Evolutionary conservation across 2,329 filamentous ascomycete species (phyloP).

Genomic region (Gremmenia infestans): DNA sequence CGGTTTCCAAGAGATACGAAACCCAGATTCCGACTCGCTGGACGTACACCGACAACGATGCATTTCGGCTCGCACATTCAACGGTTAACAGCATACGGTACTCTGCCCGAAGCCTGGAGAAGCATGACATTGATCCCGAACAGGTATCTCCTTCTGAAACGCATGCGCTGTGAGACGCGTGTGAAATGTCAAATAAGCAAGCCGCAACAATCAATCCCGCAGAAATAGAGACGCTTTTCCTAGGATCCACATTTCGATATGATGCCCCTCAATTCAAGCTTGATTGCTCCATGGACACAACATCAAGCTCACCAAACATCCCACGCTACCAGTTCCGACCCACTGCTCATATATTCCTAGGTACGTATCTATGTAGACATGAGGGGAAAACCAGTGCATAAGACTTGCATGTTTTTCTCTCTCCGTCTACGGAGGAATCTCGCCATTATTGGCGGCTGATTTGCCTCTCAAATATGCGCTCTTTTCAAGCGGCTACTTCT

Average conservation of each 20-base stretch:
- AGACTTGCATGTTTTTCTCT: neutral
- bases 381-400: neutral
- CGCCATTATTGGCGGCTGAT: neutral
- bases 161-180: conserved; percentile 12
- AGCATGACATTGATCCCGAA: too few species aligned
- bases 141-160: conserved; percentile 14
- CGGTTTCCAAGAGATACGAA: too few species aligned
- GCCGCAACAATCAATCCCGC: conserved; percentile 1
- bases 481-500: neutral
- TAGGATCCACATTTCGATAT: conserved; percentile 2
- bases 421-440: neutral
- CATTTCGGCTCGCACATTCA: too few species aligned
- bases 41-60: neutral
- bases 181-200: conserved; percentile 10
- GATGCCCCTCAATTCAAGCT: neutral
- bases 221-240: neutral
- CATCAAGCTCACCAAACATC: neutral
- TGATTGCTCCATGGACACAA: conserved; percentile 1
- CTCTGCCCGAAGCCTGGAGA: too few species aligned
- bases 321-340: neutral
- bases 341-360: neutral
- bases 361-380: neutral
- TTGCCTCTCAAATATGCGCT: neutral
- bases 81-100: too few species aligned
- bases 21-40: neutral